Percentiles rank a stretch among this genome's conserved stretches.
phyloP scores from a whole-genome alignment of 148 eudicot species.

The Vaccinium vitisidaea region DNA sequence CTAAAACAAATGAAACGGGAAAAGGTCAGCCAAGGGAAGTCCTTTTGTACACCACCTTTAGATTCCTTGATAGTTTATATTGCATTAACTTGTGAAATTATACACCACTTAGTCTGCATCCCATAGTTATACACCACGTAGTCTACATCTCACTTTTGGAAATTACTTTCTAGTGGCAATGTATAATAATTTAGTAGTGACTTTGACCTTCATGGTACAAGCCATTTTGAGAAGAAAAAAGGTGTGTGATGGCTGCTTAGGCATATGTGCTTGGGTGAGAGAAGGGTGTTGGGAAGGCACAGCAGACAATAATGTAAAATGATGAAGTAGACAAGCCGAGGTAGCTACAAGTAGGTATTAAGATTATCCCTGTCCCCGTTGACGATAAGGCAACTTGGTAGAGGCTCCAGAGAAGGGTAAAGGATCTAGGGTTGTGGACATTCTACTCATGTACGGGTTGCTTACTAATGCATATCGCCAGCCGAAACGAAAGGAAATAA shows the following conservation, averaged over 20 bases:
- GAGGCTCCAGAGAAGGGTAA: background rate
- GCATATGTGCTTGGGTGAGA: background rate
- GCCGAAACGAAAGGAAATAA: background rate
- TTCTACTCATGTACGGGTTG: background rate
- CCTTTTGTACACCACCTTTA: background rate
- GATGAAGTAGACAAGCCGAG: background rate
- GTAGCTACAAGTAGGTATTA: background rate
- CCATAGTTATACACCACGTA: background rate
- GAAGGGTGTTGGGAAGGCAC: background rate
- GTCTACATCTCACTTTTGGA: background rate
- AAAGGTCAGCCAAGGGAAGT: background rate
- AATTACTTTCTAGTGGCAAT: background rate
- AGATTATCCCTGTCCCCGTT: background rate
- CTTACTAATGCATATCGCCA: background rate
- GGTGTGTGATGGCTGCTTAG: background rate
- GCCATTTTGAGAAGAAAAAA: background rate
- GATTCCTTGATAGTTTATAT: background rate
- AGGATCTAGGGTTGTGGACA: background rate
- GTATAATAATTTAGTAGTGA: background rate
- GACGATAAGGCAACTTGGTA: no score
- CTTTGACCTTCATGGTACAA: background rate
- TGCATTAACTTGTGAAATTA: no score
- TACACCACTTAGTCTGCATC: background rate
- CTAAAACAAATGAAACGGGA: slow-evolving; percentile 27
- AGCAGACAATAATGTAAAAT: background rate